Evolutionary conservation across 2,329 filamentous ascomycete species (phyloP).

Genomic region (Paecilomyces variotii): DNA sequence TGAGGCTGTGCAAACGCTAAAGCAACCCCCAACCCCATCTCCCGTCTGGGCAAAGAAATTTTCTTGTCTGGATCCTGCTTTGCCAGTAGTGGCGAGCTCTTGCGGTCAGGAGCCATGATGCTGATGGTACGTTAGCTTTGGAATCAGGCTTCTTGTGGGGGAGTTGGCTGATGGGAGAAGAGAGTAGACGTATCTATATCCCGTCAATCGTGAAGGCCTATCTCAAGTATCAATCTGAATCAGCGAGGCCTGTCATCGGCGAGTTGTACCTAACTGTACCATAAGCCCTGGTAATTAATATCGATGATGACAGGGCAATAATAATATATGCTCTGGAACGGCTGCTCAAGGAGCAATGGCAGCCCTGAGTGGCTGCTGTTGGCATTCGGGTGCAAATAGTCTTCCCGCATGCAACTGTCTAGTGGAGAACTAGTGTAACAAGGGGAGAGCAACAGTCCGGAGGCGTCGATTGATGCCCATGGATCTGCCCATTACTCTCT

Average conservation of each 20-base stretch:
- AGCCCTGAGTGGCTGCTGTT: not conserved
- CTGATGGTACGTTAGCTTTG: not conserved
- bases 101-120: not conserved
- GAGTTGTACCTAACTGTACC: not conserved
- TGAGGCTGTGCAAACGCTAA: slow-evolving; percentile 26
- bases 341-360: not conserved
- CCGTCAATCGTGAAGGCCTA: not conserved
- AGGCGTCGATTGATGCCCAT: not conserved
- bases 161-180: not conserved
- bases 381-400: not conserved
- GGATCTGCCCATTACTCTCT: not conserved
- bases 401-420: not conserved
- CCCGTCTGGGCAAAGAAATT: not conserved
- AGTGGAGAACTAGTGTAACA: not conserved
- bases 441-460: not conserved
- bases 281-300: not conserved
- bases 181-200: not conserved
- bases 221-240: not conserved
- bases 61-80: not conserved
- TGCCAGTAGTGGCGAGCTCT: not conserved
- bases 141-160: not conserved
- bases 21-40: not conserved
- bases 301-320: not conserved
- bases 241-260: not conserved
- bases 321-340: not conserved